Conservation (phyloP, 345 rosid species). For the Ceriops decandra region DNA sequence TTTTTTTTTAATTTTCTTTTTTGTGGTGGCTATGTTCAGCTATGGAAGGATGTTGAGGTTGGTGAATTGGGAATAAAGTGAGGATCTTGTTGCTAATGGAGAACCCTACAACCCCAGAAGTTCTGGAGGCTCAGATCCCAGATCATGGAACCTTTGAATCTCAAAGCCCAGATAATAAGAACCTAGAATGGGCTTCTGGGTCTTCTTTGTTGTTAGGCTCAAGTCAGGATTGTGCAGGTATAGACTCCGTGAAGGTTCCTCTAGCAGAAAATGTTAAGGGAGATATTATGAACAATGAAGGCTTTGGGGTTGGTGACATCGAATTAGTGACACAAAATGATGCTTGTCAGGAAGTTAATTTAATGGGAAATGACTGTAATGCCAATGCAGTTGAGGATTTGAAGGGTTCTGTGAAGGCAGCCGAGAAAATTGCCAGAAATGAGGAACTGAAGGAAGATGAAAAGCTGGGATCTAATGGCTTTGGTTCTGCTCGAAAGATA, state of each 20-base stretch:
- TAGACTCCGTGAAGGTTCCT: slow-evolving; percentile 18
- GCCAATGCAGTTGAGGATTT: slow-evolving; percentile 8
- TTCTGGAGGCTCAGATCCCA: slow-evolving; percentile 37
- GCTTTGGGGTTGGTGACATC: slow-evolving; percentile 1
- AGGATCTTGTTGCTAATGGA: slow-evolving; percentile 28
- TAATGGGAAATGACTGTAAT: slow-evolving; percentile 14
- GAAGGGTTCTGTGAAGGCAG: slow-evolving; percentile 1
- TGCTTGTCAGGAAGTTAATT: slow-evolving; percentile 17
- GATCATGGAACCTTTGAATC: slow-evolving; percentile 42
- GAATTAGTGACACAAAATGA: slow-evolving; percentile 9
- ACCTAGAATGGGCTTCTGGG: slow-evolving; percentile 24
- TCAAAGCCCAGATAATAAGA: not conserved
- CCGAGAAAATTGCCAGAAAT: slow-evolving; percentile 16
- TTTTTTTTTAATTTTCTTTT: not conserved
- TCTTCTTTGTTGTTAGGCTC: slow-evolving; percentile 21
- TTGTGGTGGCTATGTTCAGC: slow-evolving; percentile 24
- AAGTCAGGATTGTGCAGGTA: slow-evolving; percentile 18
- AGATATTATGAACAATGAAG: slow-evolving; percentile 15
- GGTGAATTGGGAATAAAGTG: not conserved
- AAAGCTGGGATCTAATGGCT: slow-evolving; percentile 17
- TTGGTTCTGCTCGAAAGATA: slow-evolving; percentile 36
- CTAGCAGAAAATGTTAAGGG: slow-evolving; percentile 17
- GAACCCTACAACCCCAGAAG: slow-evolving; percentile 37
- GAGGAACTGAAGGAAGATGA: slow-evolving; percentile 32
- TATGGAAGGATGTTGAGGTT: slow-evolving; percentile 11